phyloP scores from a whole-genome alignment of 2,329 filamentous ascomycete species.

The Alternaria ethzedia region DNA sequence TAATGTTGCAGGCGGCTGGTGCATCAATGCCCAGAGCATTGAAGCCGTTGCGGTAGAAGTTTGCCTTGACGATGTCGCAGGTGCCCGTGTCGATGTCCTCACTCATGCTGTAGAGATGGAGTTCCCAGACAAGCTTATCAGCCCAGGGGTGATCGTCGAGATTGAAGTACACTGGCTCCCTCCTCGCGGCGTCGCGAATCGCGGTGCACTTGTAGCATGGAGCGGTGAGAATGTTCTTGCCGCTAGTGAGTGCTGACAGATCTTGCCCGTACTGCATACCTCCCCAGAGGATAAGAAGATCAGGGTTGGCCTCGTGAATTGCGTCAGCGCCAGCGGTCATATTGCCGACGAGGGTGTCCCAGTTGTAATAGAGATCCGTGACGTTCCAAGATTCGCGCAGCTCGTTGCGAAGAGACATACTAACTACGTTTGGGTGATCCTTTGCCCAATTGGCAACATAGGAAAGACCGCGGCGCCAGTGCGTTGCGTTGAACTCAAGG shows the following conservation, averaged over 20 bases:
- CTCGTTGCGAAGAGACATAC: constrained; percentile 65
- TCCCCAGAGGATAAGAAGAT: constrained; percentile 62
- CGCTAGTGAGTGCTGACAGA: constrained; percentile 51
- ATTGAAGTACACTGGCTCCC: constrained; percentile 56
- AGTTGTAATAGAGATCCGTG: constrained; percentile 38
- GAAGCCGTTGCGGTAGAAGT: constrained; percentile 59
- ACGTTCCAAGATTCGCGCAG: constrained; percentile 49
- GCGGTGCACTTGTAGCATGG: constrained; percentile 51
- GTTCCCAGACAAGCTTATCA: constrained; percentile 66
- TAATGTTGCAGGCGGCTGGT: constrained; percentile 45
- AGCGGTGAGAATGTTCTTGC: constrained; percentile 46
- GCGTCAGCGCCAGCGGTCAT: constrained; percentile 56
- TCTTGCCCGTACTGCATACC: constrained; percentile 63
- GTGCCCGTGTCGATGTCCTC: constrained; percentile 52
- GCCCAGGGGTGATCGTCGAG: constrained; percentile 56
- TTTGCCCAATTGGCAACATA: constrained; percentile 61
- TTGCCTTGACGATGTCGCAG: constrained; percentile 57
- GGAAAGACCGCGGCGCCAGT: constrained; percentile 61
- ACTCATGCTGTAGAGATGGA: constrained; percentile 61
- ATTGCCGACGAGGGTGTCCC: constrained; percentile 46
- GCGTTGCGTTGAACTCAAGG: constrained; percentile 60
- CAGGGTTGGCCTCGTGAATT: constrained; percentile 61
- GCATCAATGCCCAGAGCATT: constrained; percentile 52
- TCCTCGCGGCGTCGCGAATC: constrained; percentile 52
- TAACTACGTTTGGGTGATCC: constrained; percentile 59